These are phyloP conservation scores for Peterozyma toletana DNA, from an alignment of 805 yeast species.

Conservation along the genomic window DNA sequence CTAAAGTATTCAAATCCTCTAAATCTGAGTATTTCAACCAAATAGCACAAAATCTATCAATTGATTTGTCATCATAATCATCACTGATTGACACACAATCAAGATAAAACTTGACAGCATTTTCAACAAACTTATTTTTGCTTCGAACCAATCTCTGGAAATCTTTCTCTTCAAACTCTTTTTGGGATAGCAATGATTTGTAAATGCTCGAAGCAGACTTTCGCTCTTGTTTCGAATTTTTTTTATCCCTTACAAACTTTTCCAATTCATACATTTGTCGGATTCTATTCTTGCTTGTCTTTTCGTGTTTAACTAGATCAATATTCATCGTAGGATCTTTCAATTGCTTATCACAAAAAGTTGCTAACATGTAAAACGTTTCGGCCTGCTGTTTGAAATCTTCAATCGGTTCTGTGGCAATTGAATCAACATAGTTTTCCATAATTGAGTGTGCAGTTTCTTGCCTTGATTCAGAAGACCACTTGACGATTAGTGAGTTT, in stretches of 20 bases:
- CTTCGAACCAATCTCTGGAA: slow-evolving; percentile 29
- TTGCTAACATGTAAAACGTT: slow-evolving; percentile 56
- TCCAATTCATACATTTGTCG: slow-evolving; percentile 45
- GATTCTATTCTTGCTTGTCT: slow-evolving; percentile 31
- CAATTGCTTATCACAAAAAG: slow-evolving; percentile 64
- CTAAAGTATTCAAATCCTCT: slow-evolving; percentile 32
- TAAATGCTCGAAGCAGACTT: slow-evolving; percentile 40
- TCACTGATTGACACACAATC: slow-evolving; percentile 40
- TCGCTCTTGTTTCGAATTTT: slow-evolving; percentile 37
- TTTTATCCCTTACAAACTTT: slow-evolving; percentile 30
- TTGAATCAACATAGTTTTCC: slow-evolving; percentile 39
- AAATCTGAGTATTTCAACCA: slow-evolving; percentile 65
- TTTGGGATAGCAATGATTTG: slow-evolving; percentile 39
- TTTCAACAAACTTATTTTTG: slow-evolving; percentile 35
- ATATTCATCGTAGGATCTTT: slow-evolving; percentile 35
- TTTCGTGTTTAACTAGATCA: slow-evolving; percentile 33
- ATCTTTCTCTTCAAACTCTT: slow-evolving; percentile 41
- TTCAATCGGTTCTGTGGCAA: slow-evolving; percentile 25
- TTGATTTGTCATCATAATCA: slow-evolving; percentile 40
- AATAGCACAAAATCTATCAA: slow-evolving; percentile 73
- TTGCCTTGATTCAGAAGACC: slow-evolving; percentile 68
- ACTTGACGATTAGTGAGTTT: slow-evolving; percentile 44
- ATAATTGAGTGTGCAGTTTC: slow-evolving; percentile 57
- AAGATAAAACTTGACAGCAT: slow-evolving; percentile 55
- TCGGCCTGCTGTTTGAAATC: slow-evolving; percentile 27